Evolutionary conservation across 805 yeast genomes (phyloP).

Genomic region (Candida namnaoensis): DNA sequence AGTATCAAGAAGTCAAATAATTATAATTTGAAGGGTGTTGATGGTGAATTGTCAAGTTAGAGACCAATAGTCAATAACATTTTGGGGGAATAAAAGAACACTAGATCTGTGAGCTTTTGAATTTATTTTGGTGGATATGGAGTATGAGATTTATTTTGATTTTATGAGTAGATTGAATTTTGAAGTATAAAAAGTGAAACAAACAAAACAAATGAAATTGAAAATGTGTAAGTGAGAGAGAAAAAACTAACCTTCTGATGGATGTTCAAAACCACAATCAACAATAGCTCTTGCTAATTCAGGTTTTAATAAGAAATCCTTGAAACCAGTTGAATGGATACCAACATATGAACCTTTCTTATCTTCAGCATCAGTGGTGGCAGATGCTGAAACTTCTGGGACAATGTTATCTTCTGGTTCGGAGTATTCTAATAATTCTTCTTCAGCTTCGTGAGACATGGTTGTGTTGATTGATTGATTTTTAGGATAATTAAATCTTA

Average conservation of each 20-base stretch:
- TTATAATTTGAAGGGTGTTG: too few species aligned
- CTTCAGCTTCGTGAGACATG: conserved; percentile 97
- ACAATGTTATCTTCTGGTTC: conserved; percentile 92
- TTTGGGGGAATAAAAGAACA: too few species aligned
- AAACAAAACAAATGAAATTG: too few species aligned
- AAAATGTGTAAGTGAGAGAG: neutral
- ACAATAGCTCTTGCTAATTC: conserved; percentile 96
- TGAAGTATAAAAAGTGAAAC: neutral
- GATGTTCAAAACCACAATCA: conserved; percentile 99
- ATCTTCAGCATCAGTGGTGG: conserved; percentile 50
- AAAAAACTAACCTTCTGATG: conserved; percentile 85
- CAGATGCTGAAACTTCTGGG: conserved; percentile 37
- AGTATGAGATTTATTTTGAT: too few species aligned
- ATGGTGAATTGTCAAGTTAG: too few species aligned
- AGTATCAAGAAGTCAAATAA: too few species aligned
- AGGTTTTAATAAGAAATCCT: conserved; percentile 94
- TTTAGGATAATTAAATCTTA: neutral
- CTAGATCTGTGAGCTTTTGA: too few species aligned
- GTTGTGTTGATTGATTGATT: conserved; percentile 1
- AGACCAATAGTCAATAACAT: too few species aligned
- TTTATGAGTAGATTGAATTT: neutral
- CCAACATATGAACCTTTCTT: conserved; percentile 98
- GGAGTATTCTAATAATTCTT: conserved; percentile 97
- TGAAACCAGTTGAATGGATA: conserved; percentile 96
- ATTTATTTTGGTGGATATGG: too few species aligned